Evolutionary conservation across 306 rosid genomes (phyloP).

Genomic region (Senna tora): DNA sequence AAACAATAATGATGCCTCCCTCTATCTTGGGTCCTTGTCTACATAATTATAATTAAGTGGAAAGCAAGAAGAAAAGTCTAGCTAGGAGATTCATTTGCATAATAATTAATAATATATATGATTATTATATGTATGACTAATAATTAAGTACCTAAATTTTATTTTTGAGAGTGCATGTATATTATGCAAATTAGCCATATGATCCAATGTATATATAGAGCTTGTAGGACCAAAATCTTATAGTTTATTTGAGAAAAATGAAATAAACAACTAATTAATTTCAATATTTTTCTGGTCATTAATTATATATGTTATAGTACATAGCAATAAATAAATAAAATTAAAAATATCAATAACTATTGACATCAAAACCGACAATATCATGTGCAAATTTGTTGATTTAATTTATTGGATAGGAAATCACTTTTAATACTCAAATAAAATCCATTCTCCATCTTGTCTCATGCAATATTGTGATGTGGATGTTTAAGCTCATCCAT

Average conservation of each 20-base stretch:
- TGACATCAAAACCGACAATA: conserved; percentile 52
- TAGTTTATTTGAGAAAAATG: neutral
- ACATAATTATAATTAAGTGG: conserved; percentile 24
- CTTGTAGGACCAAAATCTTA: neutral
- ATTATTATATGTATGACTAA: neutral
- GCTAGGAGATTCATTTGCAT: conserved; percentile 12
- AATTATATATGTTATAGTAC: conserved; percentile 27
- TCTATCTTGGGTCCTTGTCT: conserved; percentile 7
- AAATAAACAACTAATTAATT: conserved; percentile 7
- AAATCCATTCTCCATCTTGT: conserved; percentile 39
- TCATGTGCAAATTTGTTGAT: conserved; percentile 56
- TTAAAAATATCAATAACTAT: conserved; percentile 16
- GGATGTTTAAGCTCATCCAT: conserved; percentile 42
- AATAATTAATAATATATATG: neutral
- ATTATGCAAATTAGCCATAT: conserved; percentile 10
- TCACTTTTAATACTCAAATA: conserved; percentile 27
- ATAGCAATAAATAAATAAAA: conserved; percentile 26
- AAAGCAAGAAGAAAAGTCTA: neutral
- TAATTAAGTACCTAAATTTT: neutral
- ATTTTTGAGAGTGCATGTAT: neutral
- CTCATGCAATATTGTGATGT: conserved; percentile 41
- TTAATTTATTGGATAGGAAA: conserved; percentile 38
- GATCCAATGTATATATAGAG: conserved; percentile 37
- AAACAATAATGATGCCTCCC: neutral
- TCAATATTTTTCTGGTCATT: neutral